Conservation (phyloP, 169 alveolate genomes). For the Plasmodium falciparum region DNA sequence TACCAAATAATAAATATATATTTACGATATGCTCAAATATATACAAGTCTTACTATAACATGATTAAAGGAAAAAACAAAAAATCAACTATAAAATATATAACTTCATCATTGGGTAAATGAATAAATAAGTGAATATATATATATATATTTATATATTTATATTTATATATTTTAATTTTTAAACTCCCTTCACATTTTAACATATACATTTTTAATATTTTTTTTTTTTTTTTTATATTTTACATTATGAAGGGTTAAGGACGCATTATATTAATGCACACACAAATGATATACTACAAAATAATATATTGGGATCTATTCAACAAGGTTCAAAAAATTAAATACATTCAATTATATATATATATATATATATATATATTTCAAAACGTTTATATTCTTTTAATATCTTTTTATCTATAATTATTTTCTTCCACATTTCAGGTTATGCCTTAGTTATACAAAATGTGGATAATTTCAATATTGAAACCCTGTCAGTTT, state of each 20-base stretch:
- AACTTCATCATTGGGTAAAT: slow-evolving; percentile 68
- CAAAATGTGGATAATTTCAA: slow-evolving; percentile 58
- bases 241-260: slow-evolving; percentile 12
- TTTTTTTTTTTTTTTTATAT: background rate
- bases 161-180: background rate
- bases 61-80: slow-evolving; percentile 52
- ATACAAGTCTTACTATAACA: slow-evolving; percentile 48
- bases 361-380: background rate
- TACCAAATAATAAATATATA: slow-evolving; percentile 53
- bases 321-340: slow-evolving; percentile 52
- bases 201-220: background rate
- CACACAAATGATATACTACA: slow-evolving; percentile 20
- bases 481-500: slow-evolving; percentile 47
- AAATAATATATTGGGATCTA: slow-evolving; percentile 49
- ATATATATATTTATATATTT: background rate
- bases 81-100: slow-evolving; percentile 50
- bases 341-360: background rate
- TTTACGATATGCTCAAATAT: slow-evolving; percentile 70
- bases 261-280: slow-evolving; percentile 32
- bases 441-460: slow-evolving; percentile 64
- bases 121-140: background rate
- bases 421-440: slow-evolving; percentile 9
- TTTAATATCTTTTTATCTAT: background rate
- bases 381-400: background rate
- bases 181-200: background rate